Conservation (phyloP, 139 green algal genomes). For the Chlamydomonas schloesseri region DNA sequence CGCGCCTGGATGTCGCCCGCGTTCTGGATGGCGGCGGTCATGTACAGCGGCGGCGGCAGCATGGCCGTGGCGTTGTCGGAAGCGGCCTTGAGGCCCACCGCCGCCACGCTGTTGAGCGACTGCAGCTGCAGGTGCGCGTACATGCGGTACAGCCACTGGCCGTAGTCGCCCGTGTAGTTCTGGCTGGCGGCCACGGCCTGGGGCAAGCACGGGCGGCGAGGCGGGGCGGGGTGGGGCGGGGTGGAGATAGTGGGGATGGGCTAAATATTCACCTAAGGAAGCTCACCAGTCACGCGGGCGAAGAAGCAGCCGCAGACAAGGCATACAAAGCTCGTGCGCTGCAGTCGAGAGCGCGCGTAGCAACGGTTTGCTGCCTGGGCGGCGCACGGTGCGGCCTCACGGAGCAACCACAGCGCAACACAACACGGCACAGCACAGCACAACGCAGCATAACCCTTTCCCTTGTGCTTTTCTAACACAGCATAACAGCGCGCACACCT, state of each 20-base stretch:
- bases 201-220: background rate
- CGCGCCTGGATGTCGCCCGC: background rate
- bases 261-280: too few species aligned
- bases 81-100: background rate
- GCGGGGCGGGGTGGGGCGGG: background rate
- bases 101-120: background rate
- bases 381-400: too few species aligned
- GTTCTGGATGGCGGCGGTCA: background rate
- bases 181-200: slow-evolving; percentile 3
- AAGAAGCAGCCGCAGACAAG: too few species aligned
- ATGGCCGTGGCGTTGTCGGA: slow-evolving; percentile 13
- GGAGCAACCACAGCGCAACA: too few species aligned
- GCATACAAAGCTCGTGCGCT: too few species aligned
- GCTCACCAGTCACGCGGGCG: too few species aligned
- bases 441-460: background rate
- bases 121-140: slow-evolving; percentile 44
- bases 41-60: slow-evolving; percentile 20
- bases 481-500: too few species aligned
- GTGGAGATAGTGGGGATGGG: too few species aligned
- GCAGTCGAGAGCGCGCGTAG: too few species aligned
- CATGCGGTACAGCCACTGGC: slow-evolving; percentile 40
- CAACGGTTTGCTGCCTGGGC: too few species aligned
- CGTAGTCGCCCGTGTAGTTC: slow-evolving; percentile 20
- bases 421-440: too few species aligned
- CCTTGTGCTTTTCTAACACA: too few species aligned